Percentiles rank a stretch among this genome's conserved stretches.
These are phyloP conservation scores for Amaranthus hypochondriacus DNA, from an alignment of 148 eudicot genomes.

Conservation along the genomic window DNA sequence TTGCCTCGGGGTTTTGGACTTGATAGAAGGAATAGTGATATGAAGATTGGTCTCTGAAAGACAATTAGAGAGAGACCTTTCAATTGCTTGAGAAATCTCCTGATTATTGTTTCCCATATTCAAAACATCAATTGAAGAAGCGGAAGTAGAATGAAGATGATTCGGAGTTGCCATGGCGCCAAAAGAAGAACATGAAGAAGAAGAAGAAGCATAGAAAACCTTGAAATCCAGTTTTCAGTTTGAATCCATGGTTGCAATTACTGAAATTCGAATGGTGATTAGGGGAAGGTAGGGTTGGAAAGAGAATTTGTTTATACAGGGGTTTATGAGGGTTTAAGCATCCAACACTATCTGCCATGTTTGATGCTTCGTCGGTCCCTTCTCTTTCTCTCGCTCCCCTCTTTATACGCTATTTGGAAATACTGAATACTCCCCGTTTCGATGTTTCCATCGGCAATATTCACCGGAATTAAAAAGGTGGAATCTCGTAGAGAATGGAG, in stretches of 20 bases:
- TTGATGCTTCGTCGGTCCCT: background rate
- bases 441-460: too few species aligned
- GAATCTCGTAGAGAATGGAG: too few species aligned
- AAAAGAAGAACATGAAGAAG: too few species aligned
- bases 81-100: conserved; percentile 44
- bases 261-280: conserved; percentile 14
- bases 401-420: background rate
- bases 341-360: conserved; percentile 23
- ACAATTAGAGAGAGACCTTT: conserved; percentile 50
- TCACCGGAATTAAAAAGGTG: too few species aligned
- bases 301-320: conserved; percentile 21
- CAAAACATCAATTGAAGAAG: conserved; percentile 33
- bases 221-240: conserved; percentile 20
- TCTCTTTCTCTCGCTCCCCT: background rate
- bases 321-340: conserved; percentile 52
- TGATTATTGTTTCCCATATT: conserved; percentile 34
- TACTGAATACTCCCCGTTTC: too few species aligned
- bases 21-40: conserved; percentile 63
- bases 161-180: conserved; percentile 30
- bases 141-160: conserved; percentile 16
- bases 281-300: conserved; percentile 5
- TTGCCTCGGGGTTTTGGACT: conserved; percentile 80
- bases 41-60: conserved; percentile 80
- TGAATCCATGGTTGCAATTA: conserved; percentile 12
- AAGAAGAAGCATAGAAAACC: conserved; percentile 32